Base-by-base conservation (phyloP, 2,329 filamentous ascomycete species). In the Chaetomiaceae sp. region DNA sequence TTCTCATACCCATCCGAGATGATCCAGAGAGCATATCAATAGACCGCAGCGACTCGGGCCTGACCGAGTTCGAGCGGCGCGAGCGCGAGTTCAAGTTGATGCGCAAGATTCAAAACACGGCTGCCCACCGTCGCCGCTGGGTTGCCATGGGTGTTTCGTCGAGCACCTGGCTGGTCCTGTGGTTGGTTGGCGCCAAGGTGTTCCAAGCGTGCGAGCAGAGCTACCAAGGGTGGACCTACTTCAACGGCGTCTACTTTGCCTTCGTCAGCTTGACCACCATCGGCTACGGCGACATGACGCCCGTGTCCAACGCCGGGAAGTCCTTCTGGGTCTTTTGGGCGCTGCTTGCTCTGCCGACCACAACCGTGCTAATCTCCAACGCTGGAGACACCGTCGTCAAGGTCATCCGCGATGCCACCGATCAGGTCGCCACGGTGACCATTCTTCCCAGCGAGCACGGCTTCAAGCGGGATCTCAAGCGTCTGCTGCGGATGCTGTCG, bases 301-400 rank as follows among this genome's bases (percentile, higher is more conserved):
- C 88, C 0, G 71, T 81, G n/a, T 86, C 83, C 2, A 90, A 89
- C 53, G 76, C 82, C 0, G 88, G 86, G 1, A 83, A 86, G 45
- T 80, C 86, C 0, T 95, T 95, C 62, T 96, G 95, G 58, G 86
- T 96, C n/a, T 83, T 95, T 46, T 96, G 90, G 90, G 87, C 83
- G 12, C 65, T 96, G 1, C 75, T 95, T 20, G 88, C 89, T 0
- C 74, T 95, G 3, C 90, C 90, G 0, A 90, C 86, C 2, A 90
- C 90, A 76, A 95, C 90, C 0, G 83, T 95, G 15, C 75, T 96
- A 11, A 86, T 94, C 52, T 84, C 81, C 10, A 86, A 90, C 55
- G 85, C 93, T 49, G 86, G 86, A 19, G 85, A 94, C 58, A 96
- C 90, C 0, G 76, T 95, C 17, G 83, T 95, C 37, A 80, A 78